These are phyloP conservation scores for Bacidia rubella DNA, from an alignment of 495 filamentous ascomycete genomes.

Conservation along the genomic window DNA sequence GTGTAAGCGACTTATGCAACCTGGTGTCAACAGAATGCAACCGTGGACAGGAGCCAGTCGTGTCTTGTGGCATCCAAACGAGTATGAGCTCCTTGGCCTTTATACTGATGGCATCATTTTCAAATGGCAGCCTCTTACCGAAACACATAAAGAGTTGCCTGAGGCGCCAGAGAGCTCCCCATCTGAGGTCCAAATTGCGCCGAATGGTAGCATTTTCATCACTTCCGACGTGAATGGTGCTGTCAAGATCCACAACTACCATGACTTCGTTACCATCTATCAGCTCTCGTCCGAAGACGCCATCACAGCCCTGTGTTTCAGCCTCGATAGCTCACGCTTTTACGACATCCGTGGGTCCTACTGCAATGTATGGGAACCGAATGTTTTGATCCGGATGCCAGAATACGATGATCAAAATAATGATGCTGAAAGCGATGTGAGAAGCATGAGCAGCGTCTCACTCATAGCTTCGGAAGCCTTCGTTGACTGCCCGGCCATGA, in stretches of 20 bases:
- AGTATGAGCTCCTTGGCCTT: neutral
- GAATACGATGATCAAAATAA: no score
- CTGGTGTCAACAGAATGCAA: neutral
- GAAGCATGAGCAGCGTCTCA: no score
- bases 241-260: slow-evolving; percentile 18
- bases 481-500: no score
- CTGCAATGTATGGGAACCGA: slow-evolving; percentile 24
- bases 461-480: no score
- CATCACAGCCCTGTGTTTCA: slow-evolving; percentile 23
- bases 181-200: slow-evolving; percentile 9
- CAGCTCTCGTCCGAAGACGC: slow-evolving; percentile 12
- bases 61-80: neutral
- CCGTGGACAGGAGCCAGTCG: neutral
- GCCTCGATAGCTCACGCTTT: slow-evolving; percentile 18
- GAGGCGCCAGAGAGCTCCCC: slow-evolving; percentile 1
- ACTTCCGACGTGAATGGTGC: slow-evolving; percentile 15
- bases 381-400: slow-evolving; percentile 10
- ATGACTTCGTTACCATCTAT: slow-evolving; percentile 13
- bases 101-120: neutral
- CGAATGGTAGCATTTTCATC: slow-evolving; percentile 15
- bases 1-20: neutral
- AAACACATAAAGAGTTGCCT: slow-evolving; percentile 4
- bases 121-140: slow-evolving; percentile 5
- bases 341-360: slow-evolving; percentile 23
- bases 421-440: no score